Percentiles rank a stretch among this genome's conserved stretches.
Evolutionary conservation across 23 red algal species (phyloP).

Genomic region (Cyanidioschyzon merolae): DNA sequence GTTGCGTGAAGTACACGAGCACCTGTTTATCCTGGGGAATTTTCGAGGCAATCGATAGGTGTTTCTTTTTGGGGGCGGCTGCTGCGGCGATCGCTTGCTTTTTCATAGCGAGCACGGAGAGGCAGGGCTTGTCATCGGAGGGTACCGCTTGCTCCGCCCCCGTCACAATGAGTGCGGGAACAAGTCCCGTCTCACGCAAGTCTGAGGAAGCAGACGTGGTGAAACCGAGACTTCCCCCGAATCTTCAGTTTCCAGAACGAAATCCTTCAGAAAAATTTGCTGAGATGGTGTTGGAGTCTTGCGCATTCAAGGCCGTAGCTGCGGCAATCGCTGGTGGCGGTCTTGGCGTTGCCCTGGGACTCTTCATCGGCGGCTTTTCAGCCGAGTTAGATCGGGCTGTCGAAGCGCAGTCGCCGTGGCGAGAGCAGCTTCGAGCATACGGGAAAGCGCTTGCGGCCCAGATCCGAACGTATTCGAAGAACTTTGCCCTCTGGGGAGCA

Average conservation of each 20-base stretch:
- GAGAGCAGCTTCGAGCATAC: slow-evolving; percentile 55
- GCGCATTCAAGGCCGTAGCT: slow-evolving; percentile 79
- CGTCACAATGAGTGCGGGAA: no score
- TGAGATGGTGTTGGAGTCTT: slow-evolving; percentile 45
- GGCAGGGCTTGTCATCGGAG: no score
- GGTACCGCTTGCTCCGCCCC: no score
- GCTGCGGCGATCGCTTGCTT: no score
- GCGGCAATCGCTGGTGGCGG: slow-evolving; percentile 56
- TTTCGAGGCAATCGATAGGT: no score
- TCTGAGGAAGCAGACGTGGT: not conserved
- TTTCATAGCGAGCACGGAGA: no score
- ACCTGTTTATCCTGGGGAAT: no score
- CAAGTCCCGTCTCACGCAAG: no score
- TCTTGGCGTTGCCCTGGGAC: slow-evolving; percentile 64
- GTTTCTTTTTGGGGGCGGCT: no score
- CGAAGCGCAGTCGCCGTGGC: slow-evolving; percentile 50
- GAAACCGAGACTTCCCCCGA: not conserved
- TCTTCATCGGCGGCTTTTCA: slow-evolving; percentile 90
- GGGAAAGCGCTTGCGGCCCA: slow-evolving; percentile 36
- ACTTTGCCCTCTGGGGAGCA: slow-evolving; percentile 80
- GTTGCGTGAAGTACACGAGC: no score
- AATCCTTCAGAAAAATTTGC: not conserved
- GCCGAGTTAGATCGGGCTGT: slow-evolving; percentile 78
- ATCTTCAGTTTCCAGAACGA: not conserved
- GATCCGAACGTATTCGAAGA: slow-evolving; percentile 65